Conservation (phyloP, 306 rosid genomes). For the cucumber (Cucumis sativus) region Cucumber_9930_V3 NC_026660.2:30728001-30728500, state of each 20-base stretch:
- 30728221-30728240: constrained; percentile 43
- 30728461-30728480: constrained; percentile 72
- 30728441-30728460: constrained; percentile 74
- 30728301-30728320: constrained; percentile 73
- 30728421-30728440: constrained; percentile 31
- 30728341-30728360: constrained; percentile 70
- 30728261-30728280: constrained; percentile 70
- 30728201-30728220: constrained; percentile 17
- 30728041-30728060: constrained; percentile 62
- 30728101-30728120: constrained; percentile 83
- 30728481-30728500: not conserved
- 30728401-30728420: constrained; percentile 21
- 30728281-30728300: constrained; percentile 94
- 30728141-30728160: constrained; percentile 80
- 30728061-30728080: constrained; percentile 67
- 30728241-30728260: constrained; percentile 52
- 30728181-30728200: constrained; percentile 67
- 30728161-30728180: constrained; percentile 85
- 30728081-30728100: constrained; percentile 84
- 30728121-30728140: constrained; percentile 90
- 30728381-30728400: constrained; percentile 79
- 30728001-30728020: constrained; percentile 24
- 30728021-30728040: constrained; percentile 43
- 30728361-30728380: constrained; percentile 63
- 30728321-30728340: constrained; percentile 85